Conservation (phyloP, 2,329 filamentous ascomycete species). For the Penicillium digitatum region DNA sequence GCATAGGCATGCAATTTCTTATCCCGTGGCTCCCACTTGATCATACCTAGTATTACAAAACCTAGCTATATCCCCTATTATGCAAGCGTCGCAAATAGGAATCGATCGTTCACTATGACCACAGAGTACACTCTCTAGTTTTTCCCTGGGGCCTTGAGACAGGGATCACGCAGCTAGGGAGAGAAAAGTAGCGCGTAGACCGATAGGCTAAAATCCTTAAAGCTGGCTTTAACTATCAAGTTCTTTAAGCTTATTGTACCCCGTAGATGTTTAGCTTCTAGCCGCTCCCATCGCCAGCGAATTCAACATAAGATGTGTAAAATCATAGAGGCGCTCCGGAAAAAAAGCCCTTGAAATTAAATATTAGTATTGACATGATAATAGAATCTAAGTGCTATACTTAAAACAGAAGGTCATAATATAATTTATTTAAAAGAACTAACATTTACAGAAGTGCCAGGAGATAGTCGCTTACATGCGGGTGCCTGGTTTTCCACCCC, state of each 20-base stretch:
- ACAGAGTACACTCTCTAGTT: too few species aligned
- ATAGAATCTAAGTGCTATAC: background rate
- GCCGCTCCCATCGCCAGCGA: slow-evolving; percentile 19
- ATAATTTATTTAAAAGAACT: background rate
- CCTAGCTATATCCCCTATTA: slow-evolving; percentile 16
- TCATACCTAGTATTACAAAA: slow-evolving; percentile 17
- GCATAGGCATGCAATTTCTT: slow-evolving; percentile 19
- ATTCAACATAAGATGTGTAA: slow-evolving; percentile 4
- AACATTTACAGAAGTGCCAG: too few species aligned
- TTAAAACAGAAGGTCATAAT: background rate
- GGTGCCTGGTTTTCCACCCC: too few species aligned
- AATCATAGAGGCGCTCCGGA: background rate
- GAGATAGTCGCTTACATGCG: too few species aligned
- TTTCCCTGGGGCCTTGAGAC: slow-evolving; percentile 16
- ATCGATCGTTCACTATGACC: slow-evolving; percentile 20
- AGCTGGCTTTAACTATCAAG: slow-evolving; percentile 27
- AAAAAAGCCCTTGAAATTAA: background rate
- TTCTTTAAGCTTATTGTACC: slow-evolving; percentile 22
- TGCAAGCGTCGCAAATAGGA: slow-evolving; percentile 19
- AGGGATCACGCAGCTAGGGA: slow-evolving; percentile 18
- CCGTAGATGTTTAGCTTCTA: slow-evolving; percentile 25
- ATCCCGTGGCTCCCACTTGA: slow-evolving; percentile 17
- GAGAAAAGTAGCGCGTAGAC: slow-evolving; percentile 18
- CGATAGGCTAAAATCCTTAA: slow-evolving; percentile 14
- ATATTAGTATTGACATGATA: background rate